These are phyloP conservation scores for Mantamonas sphyraenae DNA, from an alignment of 78 protist species.

Conservation along the genomic window DNA sequence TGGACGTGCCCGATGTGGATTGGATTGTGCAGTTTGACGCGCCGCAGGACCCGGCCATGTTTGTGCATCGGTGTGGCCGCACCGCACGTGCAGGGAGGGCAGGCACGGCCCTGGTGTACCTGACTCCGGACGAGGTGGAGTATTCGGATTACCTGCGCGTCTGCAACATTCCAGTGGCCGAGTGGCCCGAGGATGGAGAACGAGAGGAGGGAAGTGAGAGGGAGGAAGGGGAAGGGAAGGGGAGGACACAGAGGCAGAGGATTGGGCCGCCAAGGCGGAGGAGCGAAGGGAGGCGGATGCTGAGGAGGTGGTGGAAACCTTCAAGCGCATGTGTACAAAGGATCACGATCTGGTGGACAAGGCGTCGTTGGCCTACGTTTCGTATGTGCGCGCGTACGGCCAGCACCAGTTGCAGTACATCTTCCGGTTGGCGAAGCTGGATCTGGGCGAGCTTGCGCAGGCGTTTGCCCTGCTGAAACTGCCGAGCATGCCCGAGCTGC, in stretches of 20 bases:
- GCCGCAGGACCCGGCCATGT: slow-evolving; percentile 77
- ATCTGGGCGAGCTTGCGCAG: slow-evolving; percentile 34
- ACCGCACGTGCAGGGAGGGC: slow-evolving; percentile 79
- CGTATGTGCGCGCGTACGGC: slow-evolving; percentile 65
- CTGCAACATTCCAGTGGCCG: neutral
- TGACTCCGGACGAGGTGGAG: slow-evolving; percentile 47
- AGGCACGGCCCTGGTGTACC: slow-evolving; percentile 57
- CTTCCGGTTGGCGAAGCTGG: slow-evolving; percentile 41
- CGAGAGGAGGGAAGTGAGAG: neutral
- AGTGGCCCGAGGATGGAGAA: neutral
- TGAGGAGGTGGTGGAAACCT: neutral
- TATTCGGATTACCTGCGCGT: slow-evolving; percentile 47
- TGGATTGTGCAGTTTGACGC: slow-evolving; percentile 82
- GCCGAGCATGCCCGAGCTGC: slow-evolving; percentile 46
- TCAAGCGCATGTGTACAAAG: neutral
- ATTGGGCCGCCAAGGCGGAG: too few species aligned
- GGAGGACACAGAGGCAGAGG: too few species aligned
- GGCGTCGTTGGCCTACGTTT: slow-evolving; percentile 40
- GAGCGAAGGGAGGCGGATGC: neutral
- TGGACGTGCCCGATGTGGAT: slow-evolving; percentile 80
- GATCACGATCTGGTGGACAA: slow-evolving; percentile 39
- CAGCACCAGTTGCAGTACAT: slow-evolving; percentile 64
- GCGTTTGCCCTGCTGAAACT: slow-evolving; percentile 33
- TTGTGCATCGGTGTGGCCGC: slow-evolving; percentile 82
- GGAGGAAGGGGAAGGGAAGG: too few species aligned